Evolutionary conservation across 441 rosid genomes (phyloP).

Genomic region (Codiaeum variegatum): DNA sequence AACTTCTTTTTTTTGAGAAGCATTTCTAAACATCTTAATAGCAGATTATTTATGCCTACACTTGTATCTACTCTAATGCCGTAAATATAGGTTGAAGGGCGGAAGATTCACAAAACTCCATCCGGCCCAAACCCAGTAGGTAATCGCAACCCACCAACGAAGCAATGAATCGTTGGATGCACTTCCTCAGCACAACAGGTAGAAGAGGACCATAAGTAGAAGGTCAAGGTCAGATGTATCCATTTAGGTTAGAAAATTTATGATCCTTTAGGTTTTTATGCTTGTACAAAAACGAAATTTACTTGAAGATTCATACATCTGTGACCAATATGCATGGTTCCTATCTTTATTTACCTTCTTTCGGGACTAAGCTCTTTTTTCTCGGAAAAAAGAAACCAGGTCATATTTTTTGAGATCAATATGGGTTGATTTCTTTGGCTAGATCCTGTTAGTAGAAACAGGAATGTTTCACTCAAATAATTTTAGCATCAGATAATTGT

Average conservation of each 20-base stretch:
- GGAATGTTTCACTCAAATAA: not conserved
- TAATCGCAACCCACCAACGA: constrained; percentile 49
- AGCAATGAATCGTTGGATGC: constrained; percentile 35
- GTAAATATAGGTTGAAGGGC: constrained; percentile 41
- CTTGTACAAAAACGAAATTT: constrained; percentile 28
- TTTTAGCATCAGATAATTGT: not conserved
- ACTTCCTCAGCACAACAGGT: constrained; percentile 18
- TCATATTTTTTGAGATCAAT: not conserved
- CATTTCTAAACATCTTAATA: constrained; percentile 1
- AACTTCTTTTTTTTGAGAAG: too few relatives aligned
- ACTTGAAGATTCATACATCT: constrained; percentile 21
- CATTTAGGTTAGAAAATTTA: constrained; percentile 20
- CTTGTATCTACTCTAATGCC: constrained; percentile 20
- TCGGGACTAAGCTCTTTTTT: not conserved
- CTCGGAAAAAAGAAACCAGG: not conserved
- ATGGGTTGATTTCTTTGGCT: not conserved
- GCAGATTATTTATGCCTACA: not conserved
- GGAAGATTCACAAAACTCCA: constrained; percentile 42
- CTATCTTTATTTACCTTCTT: not conserved
- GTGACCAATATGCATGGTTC: constrained; percentile 10
- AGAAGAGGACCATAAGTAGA: constrained; percentile 15
- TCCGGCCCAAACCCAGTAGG: constrained; percentile 71
- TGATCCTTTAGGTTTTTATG: constrained; percentile 17
- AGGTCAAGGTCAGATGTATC: constrained; percentile 26
- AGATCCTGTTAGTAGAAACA: not conserved